Evolutionary conservation across 371 early-diverging fungal species (phyloP).

Genomic region (Syncephalis plumigaleata): DNA sequence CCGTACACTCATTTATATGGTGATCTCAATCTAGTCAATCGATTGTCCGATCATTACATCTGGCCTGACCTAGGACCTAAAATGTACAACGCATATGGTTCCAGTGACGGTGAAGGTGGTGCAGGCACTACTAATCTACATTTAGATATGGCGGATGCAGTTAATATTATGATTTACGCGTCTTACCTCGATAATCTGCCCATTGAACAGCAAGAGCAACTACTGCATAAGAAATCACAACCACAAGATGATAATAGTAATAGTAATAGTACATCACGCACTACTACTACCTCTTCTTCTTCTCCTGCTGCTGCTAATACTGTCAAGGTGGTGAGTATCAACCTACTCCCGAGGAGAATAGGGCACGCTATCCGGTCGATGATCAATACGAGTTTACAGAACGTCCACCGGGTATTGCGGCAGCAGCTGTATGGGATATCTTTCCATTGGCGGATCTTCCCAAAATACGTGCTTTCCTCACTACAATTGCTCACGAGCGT

Average conservation of each 20-base stretch:
- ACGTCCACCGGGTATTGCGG: neutral
- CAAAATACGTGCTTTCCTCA: conserved; percentile 23
- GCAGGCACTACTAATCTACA: conserved; percentile 47
- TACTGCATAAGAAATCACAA: conserved; percentile 1
- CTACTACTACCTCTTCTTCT: too few species aligned
- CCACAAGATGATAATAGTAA: too few species aligned
- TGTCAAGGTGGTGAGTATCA: too few species aligned
- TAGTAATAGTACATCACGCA: too few species aligned
- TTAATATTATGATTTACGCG: conserved; percentile 46
- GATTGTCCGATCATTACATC: conserved; percentile 25
- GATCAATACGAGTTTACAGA: neutral
- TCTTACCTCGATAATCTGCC: neutral
- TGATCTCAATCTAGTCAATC: conserved; percentile 32
- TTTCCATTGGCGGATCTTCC: conserved; percentile 23
- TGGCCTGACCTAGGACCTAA: conserved; percentile 58
- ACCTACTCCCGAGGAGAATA: too few species aligned
- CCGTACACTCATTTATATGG: conserved; percentile 38
- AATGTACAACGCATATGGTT: conserved; percentile 50
- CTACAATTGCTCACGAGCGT: conserved; percentile 4
- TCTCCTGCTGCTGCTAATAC: too few species aligned
- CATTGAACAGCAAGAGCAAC: neutral
- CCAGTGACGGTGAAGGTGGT: conserved; percentile 15
- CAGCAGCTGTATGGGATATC: conserved; percentile 53
- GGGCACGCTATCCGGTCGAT: neutral
- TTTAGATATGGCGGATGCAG: conserved; percentile 56